These are phyloP conservation scores for Boletus eberwhitei DNA, from an alignment of 768 basidiomycete genomes.

Conservation along the genomic window DNA sequence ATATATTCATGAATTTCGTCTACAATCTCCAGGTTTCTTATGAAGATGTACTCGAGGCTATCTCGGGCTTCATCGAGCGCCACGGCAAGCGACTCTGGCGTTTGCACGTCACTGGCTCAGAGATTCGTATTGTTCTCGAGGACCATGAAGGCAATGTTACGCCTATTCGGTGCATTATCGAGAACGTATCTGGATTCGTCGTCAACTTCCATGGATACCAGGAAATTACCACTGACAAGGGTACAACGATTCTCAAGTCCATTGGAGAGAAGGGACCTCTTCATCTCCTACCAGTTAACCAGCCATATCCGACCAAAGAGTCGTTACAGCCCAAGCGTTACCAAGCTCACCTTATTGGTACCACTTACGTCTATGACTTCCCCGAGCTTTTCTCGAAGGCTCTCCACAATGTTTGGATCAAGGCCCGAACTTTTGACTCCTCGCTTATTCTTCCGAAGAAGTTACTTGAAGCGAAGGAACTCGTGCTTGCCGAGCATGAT, in stretches of 20 bases:
- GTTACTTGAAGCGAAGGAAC: constrained; percentile 80
- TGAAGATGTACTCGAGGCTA: constrained; percentile 94
- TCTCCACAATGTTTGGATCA: constrained; percentile 87
- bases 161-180: constrained; percentile 95
- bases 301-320: constrained; percentile 94
- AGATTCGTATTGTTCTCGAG: constrained; percentile 93
- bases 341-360: constrained; percentile 97
- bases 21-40: constrained; percentile 95
- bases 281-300: constrained; percentile 92
- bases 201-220: constrained; percentile 98
- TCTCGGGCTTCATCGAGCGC: constrained; percentile 98
- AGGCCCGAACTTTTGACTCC: constrained; percentile 60
- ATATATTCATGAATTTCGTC: constrained; percentile 98
- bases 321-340: constrained; percentile 98
- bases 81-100: constrained; percentile 99
- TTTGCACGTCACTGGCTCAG: constrained; percentile 94
- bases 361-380: constrained; percentile 99
- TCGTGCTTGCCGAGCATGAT: constrained; percentile 92
- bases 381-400: constrained; percentile 98
- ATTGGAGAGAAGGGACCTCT: constrained; percentile 97
- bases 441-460: constrained; percentile 72
- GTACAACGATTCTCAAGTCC: constrained; percentile 92
- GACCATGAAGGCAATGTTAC: constrained; percentile 93
- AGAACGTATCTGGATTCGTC: constrained; percentile 98
- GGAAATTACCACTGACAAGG: constrained; percentile 95